Evolutionary conservation across 768 basidiomycete species (phyloP), one percentile per base, ranked within the genome.

Genomic region (Guyanaporus albipodus): DNA sequence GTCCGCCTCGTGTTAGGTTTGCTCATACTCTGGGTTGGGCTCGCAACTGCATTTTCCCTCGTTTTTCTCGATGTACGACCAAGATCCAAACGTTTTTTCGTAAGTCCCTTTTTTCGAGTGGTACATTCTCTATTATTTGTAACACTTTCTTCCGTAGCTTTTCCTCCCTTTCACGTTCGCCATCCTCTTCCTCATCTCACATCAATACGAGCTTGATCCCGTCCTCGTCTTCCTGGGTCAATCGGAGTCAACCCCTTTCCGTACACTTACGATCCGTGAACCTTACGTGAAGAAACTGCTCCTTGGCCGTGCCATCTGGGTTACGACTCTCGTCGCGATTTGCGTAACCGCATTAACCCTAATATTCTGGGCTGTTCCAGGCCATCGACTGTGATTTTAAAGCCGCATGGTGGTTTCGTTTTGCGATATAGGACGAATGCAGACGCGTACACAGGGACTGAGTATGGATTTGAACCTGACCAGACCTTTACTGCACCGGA

Each of bases 151-250:
- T 21, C 18, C 19, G 24, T 63, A 96, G 94, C 83, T 96, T 58
- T 95, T 98, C 73, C 76, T 98, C 22, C 95, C 96, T 0, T 98
- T 96, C 69, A 75, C 87, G 18, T 64, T 98, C 55, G 91, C 94
- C 44, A 71, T 89, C 59, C 84, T 96, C 55, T 89, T 88, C 74
- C 83, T 99, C 54, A 76, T 98, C 47, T 91, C 94, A 14, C 91
- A 96, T 62, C 92, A 94, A 67, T 98, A 98, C 69, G 93, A 96
- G 67, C 84, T 98, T 42, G 95, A 97, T 64, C 96, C 96, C 10
- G 74, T 98, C 59, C 84, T 98, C 55, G 88, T 97, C 54, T 90
- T 98, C 71, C 70, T 97, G 59, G 84, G 84, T 50, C 89, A 90
- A 66, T 94, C 92, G 35, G 96, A 98, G 67, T 96, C 94, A 32